Percentiles rank a stretch among this genome's conserved stretches.
Conservation (phyloP, 2,329 filamentous ascomycete species). For the Colletotrichum plurivorum region DNA sequence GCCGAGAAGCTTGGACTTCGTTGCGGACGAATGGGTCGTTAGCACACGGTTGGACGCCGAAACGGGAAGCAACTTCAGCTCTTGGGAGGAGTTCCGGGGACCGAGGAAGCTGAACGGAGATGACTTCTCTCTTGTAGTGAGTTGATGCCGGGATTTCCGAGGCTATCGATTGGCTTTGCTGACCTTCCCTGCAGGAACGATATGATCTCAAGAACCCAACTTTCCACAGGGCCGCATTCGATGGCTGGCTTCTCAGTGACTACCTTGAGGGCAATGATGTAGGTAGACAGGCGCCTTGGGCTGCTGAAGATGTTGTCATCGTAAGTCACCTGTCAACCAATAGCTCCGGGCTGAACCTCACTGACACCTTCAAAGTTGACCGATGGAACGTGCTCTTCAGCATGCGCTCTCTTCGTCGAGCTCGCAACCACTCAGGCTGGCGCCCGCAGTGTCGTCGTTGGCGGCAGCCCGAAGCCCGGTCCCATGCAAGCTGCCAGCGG, state of each 20-base stretch:
- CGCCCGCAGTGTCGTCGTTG: conserved; percentile 70
- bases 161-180: background rate
- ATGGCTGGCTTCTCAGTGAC: conserved; percentile 21
- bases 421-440: conserved; percentile 65
- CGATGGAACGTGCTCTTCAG: conserved; percentile 71
- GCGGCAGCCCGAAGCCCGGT: conserved; percentile 65
- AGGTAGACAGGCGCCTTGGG: background rate
- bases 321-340: conserved; percentile 1
- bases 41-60: conserved; percentile 16
- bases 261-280: conserved; percentile 15
- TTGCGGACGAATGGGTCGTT: conserved; percentile 23
- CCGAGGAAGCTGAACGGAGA: conserved; percentile 6
- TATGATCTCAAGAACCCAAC: conserved; percentile 27
- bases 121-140: conserved; percentile 20
- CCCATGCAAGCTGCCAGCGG: conserved; percentile 72
- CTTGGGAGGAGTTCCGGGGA: conserved; percentile 29
- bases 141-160: background rate
- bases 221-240: conserved; percentile 19
- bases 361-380: conserved; percentile 49
- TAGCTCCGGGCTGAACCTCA: background rate
- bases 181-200: background rate
- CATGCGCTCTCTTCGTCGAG: conserved; percentile 72
- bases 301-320: conserved; percentile 17
- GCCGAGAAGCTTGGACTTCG: background rate
- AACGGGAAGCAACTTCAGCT: conserved; percentile 14